Conservation (phyloP, 2,329 filamentous ascomycete genomes). For the Intubia oerlemansii region DNA sequence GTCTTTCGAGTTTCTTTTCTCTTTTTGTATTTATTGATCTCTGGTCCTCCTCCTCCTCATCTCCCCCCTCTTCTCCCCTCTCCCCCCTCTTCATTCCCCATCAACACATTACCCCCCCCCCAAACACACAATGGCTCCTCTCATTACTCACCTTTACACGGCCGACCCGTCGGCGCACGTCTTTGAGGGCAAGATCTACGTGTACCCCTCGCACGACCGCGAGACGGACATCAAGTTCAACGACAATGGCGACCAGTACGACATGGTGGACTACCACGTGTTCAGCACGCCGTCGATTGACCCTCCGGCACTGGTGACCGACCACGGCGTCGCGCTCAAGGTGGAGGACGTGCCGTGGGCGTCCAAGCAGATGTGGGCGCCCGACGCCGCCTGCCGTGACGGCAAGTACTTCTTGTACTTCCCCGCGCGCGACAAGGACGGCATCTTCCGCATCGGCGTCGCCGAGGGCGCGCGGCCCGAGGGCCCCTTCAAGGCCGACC, state of each 20-base stretch:
- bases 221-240: constrained; percentile 56
- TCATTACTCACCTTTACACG: constrained; percentile 58
- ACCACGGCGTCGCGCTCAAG: constrained; percentile 50
- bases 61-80: not conserved
- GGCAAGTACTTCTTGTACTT: constrained; percentile 56
- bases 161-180: constrained; percentile 66
- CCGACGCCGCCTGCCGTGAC: constrained; percentile 48
- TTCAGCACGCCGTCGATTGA: constrained; percentile 34
- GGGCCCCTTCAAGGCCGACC: constrained; percentile 48
- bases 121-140: constrained; percentile 25
- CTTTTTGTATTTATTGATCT: not conserved
- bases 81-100: not conserved
- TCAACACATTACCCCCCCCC: not conserved
- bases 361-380: constrained; percentile 61
- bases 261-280: constrained; percentile 71
- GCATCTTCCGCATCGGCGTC: constrained; percentile 55
- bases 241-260: constrained; percentile 71
- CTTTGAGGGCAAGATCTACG: constrained; percentile 53
- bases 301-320: constrained; percentile 36
- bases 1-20: not conserved
- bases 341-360: constrained; percentile 53
- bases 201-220: constrained; percentile 65
- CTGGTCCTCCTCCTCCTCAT: too few relatives aligned
- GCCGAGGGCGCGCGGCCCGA: constrained; percentile 40
- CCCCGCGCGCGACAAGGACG: constrained; percentile 48